These are phyloP conservation scores for Spatholobus suberectus DNA, from an alignment of 306 rosid genomes.

Conservation along the genomic window DNA sequence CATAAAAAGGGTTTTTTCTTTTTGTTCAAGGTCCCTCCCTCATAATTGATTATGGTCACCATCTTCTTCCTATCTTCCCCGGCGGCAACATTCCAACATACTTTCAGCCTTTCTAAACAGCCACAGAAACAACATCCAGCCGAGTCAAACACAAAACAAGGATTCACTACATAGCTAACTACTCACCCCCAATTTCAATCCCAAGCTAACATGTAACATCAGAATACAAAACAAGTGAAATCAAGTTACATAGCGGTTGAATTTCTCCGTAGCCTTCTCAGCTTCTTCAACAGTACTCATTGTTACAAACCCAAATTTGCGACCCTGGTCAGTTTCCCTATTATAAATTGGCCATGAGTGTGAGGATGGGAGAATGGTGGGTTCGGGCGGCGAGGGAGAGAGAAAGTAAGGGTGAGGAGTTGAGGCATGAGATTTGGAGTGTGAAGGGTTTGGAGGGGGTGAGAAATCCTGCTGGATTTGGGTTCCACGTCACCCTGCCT, in stretches of 20 bases:
- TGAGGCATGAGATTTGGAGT: slow-evolving; percentile 54
- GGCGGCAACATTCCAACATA: slow-evolving; percentile 16
- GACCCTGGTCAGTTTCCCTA: slow-evolving; percentile 87
- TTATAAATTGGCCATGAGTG: slow-evolving; percentile 81
- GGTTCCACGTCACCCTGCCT: too few relatives aligned
- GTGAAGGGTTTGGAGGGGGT: slow-evolving; percentile 62
- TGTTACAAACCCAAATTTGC: slow-evolving; percentile 93
- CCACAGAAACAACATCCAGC: too few relatives aligned
- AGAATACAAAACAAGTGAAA: neutral
- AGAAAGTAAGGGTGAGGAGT: slow-evolving; percentile 37
- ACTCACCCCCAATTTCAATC: too few relatives aligned
- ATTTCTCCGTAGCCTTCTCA: slow-evolving; percentile 73
- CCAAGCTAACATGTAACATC: neutral
- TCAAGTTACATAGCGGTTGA: slow-evolving; percentile 72
- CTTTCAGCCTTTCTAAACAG: neutral
- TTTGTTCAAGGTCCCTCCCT: too few relatives aligned
- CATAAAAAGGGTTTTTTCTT: too few relatives aligned
- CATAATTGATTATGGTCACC: too few relatives aligned
- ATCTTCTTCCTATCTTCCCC: too few relatives aligned
- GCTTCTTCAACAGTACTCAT: slow-evolving; percentile 96
- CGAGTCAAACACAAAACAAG: neutral
- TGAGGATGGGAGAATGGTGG: slow-evolving; percentile 47
- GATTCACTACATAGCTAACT: neutral
- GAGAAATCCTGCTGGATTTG: too few relatives aligned
- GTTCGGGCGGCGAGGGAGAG: slow-evolving; percentile 46